Base-by-base conservation (phyloP, 208 protist genomes). In the Acanthamoeba divionensis region DNA sequence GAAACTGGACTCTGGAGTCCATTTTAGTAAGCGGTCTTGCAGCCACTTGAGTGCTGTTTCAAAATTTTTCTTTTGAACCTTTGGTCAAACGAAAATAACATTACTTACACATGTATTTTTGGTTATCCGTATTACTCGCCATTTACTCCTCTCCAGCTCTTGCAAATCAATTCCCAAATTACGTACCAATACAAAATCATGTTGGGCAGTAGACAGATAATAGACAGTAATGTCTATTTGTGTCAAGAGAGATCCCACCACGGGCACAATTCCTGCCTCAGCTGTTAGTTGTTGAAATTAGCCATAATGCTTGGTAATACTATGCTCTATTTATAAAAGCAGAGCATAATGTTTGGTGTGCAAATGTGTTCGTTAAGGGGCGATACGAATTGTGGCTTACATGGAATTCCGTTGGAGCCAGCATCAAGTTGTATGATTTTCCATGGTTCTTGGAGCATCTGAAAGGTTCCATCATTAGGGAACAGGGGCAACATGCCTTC, bases 181-280 rank as follows among this genome's bases (percentile, higher is more conserved):
- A 9, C 29, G 77, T 66, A 86, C 77, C 18, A 86, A 55, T n/a
- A 86, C 54, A 66, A 86, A 86, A 55, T 86, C 77, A 55, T 65
- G 47, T 33, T 86, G 47, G 8, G 77, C 77, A 48, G 77, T 86
- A 55, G 52, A 66, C n/a, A 86, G 54, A 66, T 86, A 86, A 55
- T 86, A 86, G 50, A 86, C 54, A 55, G 52, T 38, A 24, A 86
- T 86, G 4, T 65, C 77, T 44, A 45, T 66, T n/a, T 45, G 36
- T 36, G 77, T 45, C 21, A 86, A 44, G 44, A 60, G 57, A 8
- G 69, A 80, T 10, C 69, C 69, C 69, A 80, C 69, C 18, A 80
- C 21, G 26, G 69, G 57, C 15, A 80, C 69, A 36, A 41, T 60
- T 60, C 69, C 69, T n/a, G 69, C 50, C 33, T 80, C 69, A 36